A percentile compares a stretch with the other conserved stretches of the same genome.
Evolutionary conservation across 2,329 filamentous ascomycete species (phyloP).

Genomic region (Emmonsiellopsis sp.): DNA sequence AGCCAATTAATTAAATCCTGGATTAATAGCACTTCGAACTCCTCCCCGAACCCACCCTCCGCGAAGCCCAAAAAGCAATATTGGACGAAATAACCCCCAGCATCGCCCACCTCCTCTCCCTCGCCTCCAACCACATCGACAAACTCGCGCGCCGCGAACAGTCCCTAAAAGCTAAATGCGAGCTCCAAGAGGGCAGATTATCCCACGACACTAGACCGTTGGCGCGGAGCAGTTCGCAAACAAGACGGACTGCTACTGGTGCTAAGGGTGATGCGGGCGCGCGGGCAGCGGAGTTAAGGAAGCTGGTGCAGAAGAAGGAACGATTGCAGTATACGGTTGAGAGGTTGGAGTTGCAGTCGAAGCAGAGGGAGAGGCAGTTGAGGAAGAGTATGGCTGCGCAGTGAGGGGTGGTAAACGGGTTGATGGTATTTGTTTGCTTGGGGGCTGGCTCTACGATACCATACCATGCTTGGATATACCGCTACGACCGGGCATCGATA

Average conservation of each 20-base stretch:
- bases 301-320: conserved; percentile 72
- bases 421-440: background rate
- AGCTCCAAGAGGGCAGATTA: conserved; percentile 69
- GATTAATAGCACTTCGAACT: conserved; percentile 73
- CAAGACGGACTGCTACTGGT: conserved; percentile 16
- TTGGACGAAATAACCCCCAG: conserved; percentile 86
- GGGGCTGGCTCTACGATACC: too few relatives aligned
- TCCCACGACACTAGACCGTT: conserved; percentile 31
- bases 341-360: conserved; percentile 74
- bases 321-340: conserved; percentile 79
- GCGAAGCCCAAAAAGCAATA: conserved; percentile 71
- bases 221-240: conserved; percentile 8
- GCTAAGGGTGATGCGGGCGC: conserved; percentile 21
- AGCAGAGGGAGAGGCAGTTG: conserved; percentile 63
- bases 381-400: conserved; percentile 61
- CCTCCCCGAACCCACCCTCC: conserved; percentile 74
- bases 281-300: conserved; percentile 53
- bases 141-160: conserved; percentile 76
- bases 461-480: too few relatives aligned
- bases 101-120: conserved; percentile 66
- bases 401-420: conserved; percentile 11
- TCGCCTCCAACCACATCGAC: conserved; percentile 75
- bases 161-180: conserved; percentile 69
- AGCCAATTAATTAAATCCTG: background rate
- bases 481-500: too few relatives aligned